Evolutionary conservation across 495 filamentous ascomycete genomes (phyloP), one percentile per base, ranked within the genome.

Genomic region (Xylaria intraflava): DNA sequence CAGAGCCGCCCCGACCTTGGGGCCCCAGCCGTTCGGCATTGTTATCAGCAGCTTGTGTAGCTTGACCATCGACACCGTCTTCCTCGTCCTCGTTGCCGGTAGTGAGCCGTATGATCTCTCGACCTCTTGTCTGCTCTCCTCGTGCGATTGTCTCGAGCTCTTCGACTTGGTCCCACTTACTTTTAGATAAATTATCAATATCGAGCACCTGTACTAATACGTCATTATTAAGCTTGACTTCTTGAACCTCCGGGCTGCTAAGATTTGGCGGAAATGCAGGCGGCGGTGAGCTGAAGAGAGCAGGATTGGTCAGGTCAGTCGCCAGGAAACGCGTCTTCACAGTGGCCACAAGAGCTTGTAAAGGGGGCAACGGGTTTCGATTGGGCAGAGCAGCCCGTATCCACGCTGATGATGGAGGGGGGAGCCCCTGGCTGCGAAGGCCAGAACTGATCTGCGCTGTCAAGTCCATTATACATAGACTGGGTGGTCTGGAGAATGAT

Each of bases 91-190:
- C 64, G 23, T 56, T 56, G 0, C 66, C 72, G 7, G 78, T 80
- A 23, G 81, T 76, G 8, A 87, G 78, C 2, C 92, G 78, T 14
- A 98, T 81, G 20, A 96, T 80, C 67, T 96, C 88, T 6, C 90
- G 66, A 1, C 93, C 93, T 23, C 85, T 79, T 9, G 84, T 88
- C 31, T 78, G 81, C 67, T 97, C 93, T 2, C 92, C 92, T 7
- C 90, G 77, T 65, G 90, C 87, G 8, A 82, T 72, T 40, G 86
- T 83, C 67, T 98, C 93, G 22, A 97, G 76, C 19, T 82, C 82
- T 60, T 96, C 91, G 35, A 95, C 80, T 61, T 95, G 88, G 60
- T 86, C 83, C 86, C 90, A 91, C 19, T 84, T 75, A 59, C 84
- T 87, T 12, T 77, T 78, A 12, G 83, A 78, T 36, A 97, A 74